Evolutionary conservation across 2,329 filamentous ascomycete species (phyloP).

Genomic region (Penicillium paneum): DNA sequence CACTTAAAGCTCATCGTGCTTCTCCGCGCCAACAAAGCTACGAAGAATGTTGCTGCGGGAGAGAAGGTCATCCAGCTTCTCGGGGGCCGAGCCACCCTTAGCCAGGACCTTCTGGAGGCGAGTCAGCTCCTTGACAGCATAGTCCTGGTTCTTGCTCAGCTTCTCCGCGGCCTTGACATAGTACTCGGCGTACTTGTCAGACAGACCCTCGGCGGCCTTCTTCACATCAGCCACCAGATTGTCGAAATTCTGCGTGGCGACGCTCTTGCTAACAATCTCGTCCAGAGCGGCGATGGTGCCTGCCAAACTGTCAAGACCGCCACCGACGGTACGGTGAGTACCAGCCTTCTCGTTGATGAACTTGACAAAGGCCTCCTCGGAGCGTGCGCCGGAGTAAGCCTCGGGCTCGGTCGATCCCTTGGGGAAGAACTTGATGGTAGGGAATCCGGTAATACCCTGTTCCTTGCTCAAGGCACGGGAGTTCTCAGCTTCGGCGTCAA

Average conservation of each 20-base stretch:
- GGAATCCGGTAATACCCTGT: conserved; percentile 80
- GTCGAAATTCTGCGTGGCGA: conserved; percentile 59
- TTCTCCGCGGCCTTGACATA: conserved; percentile 90
- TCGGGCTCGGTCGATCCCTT: conserved; percentile 71
- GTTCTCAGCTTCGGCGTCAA: conserved; percentile 86
- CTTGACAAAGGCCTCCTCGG: conserved; percentile 69
- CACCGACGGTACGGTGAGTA: conserved; percentile 78
- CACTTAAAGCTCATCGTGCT: conserved; percentile 66
- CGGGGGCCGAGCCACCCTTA: conserved; percentile 79
- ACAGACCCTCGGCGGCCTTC: conserved; percentile 64
- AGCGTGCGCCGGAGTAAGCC: conserved; percentile 71
- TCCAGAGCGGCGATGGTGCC: conserved; percentile 82
- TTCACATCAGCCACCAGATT: conserved; percentile 68
- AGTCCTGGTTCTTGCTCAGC: conserved; percentile 71
- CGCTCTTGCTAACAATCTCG: conserved; percentile 68
- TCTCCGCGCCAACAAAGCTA: conserved; percentile 65
- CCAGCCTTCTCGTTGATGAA: conserved; percentile 89
- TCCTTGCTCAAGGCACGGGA: conserved; percentile 73
- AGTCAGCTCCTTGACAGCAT: conserved; percentile 79
- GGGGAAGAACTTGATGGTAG: conserved; percentile 97
- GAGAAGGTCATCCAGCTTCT: conserved; percentile 85
- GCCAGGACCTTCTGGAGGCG: conserved; percentile 74
- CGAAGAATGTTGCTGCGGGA: conserved; percentile 83
- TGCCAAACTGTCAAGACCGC: conserved; percentile 71
- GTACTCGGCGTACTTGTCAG: conserved; percentile 86